phyloP scores from a whole-genome alignment of 75 land plant species.

The Gnetum montanum region DNA sequence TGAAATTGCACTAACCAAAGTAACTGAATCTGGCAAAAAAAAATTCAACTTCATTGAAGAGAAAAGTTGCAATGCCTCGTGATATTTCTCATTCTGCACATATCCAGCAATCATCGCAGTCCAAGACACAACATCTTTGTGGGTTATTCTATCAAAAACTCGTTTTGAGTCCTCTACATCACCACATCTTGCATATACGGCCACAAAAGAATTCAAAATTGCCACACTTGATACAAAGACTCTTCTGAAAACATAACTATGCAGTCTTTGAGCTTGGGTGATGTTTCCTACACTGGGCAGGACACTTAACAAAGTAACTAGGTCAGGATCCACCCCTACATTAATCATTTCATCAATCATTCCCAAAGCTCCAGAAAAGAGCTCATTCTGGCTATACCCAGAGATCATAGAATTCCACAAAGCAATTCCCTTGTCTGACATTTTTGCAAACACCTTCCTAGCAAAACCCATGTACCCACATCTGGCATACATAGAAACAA shows the following conservation, averaged over 20 bases:
- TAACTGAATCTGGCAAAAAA: neutral
- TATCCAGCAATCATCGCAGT: slow-evolving; percentile 8
- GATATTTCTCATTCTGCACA: neutral
- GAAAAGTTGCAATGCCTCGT: neutral
- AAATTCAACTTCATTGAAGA: neutral
- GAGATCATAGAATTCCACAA: slow-evolving; percentile 13
- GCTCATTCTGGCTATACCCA: slow-evolving; percentile 6
- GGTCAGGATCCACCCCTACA: neutral
- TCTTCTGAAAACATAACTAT: neutral
- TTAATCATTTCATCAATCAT: neutral
- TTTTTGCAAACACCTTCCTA: slow-evolving; percentile 1
- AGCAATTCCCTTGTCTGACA: neutral
- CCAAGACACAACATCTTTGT: slow-evolving; percentile 3
- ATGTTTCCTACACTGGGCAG: neutral
- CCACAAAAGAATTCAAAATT: neutral
- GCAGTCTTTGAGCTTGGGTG: neutral
- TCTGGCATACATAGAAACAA: slow-evolving; percentile 11
- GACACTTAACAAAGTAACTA: slow-evolving; percentile 1
- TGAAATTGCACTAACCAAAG: neutral
- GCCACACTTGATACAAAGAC: neutral
- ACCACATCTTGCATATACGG: slow-evolving; percentile 3
- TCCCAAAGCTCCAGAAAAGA: neutral
- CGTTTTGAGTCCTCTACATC: neutral
- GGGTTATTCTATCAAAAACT: neutral
- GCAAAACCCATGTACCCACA: slow-evolving; percentile 8